A percentile compares a stretch with the other conserved stretches of the same genome.
Conservation (phyloP, 305 asterid genomes). For the Fraxinus latifolia region DNA sequence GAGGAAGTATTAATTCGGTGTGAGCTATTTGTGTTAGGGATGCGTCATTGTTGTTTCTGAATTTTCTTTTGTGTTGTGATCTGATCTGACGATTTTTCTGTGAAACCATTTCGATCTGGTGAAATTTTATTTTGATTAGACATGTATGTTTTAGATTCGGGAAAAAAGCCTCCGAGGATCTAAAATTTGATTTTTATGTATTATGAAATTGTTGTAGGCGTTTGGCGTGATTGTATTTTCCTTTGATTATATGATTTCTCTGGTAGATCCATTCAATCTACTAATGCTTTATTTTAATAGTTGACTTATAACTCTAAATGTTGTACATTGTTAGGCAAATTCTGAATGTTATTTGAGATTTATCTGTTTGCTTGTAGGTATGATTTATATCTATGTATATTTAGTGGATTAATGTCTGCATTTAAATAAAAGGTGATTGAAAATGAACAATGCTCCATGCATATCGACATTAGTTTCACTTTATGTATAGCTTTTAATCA, state of each 20-base stretch:
- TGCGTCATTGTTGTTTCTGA: background rate
- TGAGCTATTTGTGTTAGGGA: background rate
- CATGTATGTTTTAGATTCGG: too few species aligned
- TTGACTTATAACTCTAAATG: background rate
- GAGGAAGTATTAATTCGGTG: background rate
- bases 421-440: background rate
- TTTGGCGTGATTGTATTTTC: background rate
- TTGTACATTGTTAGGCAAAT: background rate
- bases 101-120: background rate
- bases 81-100: background rate
- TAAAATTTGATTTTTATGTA: too few species aligned
- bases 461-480: background rate
- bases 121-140: background rate
- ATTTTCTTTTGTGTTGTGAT: background rate
- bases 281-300: background rate
- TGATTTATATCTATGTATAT: background rate
- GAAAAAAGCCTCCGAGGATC: too few species aligned
- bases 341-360: background rate
- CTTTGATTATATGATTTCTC: background rate
- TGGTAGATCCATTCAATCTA: background rate
- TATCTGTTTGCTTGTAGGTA: background rate
- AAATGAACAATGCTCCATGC: background rate
- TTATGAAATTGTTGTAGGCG: background rate
- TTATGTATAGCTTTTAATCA: background rate
- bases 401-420: background rate